Evolutionary conservation across 768 basidiomycete species (phyloP).

Genomic region (Suillus lakei): DNA sequence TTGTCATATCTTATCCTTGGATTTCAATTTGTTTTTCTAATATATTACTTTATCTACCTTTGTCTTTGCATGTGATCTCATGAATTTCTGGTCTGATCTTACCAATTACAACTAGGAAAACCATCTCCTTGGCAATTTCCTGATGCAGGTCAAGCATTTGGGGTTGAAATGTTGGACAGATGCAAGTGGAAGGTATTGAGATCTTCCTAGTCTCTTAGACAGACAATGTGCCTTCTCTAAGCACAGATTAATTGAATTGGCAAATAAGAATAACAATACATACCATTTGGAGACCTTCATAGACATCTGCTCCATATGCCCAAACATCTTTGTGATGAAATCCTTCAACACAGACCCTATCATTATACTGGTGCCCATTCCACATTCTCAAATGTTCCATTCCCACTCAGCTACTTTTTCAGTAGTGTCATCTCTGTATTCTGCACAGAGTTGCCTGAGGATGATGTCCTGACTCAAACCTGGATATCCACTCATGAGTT

Average conservation of each 20-base stretch:
- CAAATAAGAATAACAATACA: neutral
- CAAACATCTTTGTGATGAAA: neutral
- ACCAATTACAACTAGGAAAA: no score
- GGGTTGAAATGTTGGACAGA: no score
- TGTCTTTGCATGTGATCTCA: no score
- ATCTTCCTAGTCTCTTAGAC: no score
- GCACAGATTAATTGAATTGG: neutral
- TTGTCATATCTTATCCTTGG: no score
- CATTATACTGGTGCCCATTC: no score
- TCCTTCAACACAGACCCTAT: neutral
- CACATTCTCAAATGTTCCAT: neutral
- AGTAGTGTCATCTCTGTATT: neutral
- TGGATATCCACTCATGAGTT: conserved; percentile 19
- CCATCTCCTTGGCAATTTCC: no score
- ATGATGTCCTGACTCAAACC: conserved; percentile 19
- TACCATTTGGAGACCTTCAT: neutral
- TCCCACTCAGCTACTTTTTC: neutral
- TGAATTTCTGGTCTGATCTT: no score
- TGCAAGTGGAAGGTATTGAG: no score
- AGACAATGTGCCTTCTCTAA: neutral
- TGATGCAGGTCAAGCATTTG: no score
- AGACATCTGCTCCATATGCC: neutral
- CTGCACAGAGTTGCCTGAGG: neutral
- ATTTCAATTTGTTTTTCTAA: no score
- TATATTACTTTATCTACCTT: no score